Evolutionary conservation across 2,329 filamentous ascomycete species (phyloP), one percentile per base, ranked within the genome.

Genomic region (Lasiodiplodia hormozganensis): DNA sequence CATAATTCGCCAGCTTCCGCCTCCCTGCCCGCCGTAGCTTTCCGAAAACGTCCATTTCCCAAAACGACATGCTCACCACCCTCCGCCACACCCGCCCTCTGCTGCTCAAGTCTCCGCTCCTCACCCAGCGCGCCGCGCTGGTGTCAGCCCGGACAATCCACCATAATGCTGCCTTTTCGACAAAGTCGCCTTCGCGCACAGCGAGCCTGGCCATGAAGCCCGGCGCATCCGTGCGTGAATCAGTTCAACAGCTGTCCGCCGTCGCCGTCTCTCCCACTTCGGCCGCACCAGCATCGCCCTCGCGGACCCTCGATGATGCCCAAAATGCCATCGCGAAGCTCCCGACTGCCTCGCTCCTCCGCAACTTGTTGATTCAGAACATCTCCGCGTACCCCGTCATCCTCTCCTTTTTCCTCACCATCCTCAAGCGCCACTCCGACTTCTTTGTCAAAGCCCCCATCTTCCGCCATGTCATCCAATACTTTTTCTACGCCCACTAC

Each of bases 401-500:
- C 12, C 67, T 68, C 58, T 68, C 67, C 60, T 64, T 65, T 40
- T 52, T 68, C 38, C 67, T 68, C n/a, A 43, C 52, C 58, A 31
- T 65, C 38, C 51, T 65, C n/a, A 64, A 65, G 52, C 58, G 60
- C n/a, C 28, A 68, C 58, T 56, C 60, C 52, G 60, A 56, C 51
- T 25, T 68, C 51, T 57, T 68, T 28, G 53, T 57, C 58, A 65
- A 56, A 21, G 51, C 67, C 10, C 88, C 88, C 0, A 54, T 95
- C 1, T 84, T 97, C n/a, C 88, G 89, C 53, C 87, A 83, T 66
- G 76, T 93, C 52, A 82, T 97, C 65, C 93, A 93, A 76, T 87
- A 90, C 76, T 96, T 92, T 0, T 92, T 97, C 73, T 97, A 97
- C 79, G 89, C 89, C 51, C 94, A 97, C 75, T 97, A 97, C 77